Percentiles rank a stretch among this genome's conserved stretches.
Evolutionary conservation across 192 early-diverging fungal species (phyloP).

Genomic region (Backusella tuberculispora): DNA sequence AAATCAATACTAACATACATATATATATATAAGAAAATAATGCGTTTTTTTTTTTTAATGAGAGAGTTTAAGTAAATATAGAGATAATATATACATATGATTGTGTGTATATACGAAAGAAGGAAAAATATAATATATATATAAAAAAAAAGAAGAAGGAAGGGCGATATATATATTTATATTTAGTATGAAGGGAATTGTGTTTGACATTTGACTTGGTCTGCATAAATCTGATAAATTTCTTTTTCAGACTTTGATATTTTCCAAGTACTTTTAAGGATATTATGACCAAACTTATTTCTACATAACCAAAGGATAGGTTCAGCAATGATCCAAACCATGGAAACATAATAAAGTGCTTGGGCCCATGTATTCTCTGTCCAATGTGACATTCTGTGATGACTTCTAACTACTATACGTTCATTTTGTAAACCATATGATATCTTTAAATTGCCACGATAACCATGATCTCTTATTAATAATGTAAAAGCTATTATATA

Average conservation of each 20-base stretch:
- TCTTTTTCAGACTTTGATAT: conserved; percentile 34
- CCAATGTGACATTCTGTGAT: conserved; percentile 31
- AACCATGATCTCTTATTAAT: conserved; percentile 43
- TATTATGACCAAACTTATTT: conserved; percentile 35
- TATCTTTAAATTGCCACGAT: conserved; percentile 36
- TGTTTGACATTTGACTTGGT: not conserved
- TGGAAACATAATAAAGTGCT: conserved; percentile 44
- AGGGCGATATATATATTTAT: too few relatives aligned
- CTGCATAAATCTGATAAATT: conserved; percentile 25
- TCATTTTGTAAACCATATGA: conserved; percentile 39
- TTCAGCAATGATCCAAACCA: conserved; percentile 49
- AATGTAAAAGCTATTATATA: conserved; percentile 32
- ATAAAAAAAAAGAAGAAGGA: too few relatives aligned
- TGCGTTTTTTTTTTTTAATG: too few relatives aligned
- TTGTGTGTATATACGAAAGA: too few relatives aligned
- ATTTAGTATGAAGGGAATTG: not conserved
- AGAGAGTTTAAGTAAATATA: too few relatives aligned
- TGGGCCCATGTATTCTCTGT: conserved; percentile 26
- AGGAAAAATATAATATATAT: too few relatives aligned
- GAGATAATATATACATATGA: too few relatives aligned
- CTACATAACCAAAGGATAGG: conserved; percentile 33
- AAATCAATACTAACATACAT: too few relatives aligned
- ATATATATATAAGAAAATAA: too few relatives aligned
- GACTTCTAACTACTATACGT: conserved; percentile 35
- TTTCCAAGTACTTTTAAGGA: conserved; percentile 35